phyloP scores from a whole-genome alignment of 495 filamentous ascomycete genomes.

The Apodospora peruviana region DNA sequence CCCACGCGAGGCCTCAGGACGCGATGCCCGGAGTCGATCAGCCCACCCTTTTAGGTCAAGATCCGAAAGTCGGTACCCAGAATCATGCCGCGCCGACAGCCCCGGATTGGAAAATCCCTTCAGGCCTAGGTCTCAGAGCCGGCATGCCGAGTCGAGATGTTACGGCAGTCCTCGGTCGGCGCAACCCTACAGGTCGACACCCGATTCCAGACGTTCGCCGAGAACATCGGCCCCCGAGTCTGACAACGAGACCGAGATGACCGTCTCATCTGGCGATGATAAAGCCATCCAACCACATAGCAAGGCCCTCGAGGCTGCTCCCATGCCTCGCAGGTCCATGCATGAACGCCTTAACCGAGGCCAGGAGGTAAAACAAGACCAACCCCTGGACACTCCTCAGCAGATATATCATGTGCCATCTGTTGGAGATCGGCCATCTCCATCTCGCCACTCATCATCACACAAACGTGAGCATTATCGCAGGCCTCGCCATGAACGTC shows the following conservation, averaged over 20 bases:
- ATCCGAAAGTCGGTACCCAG: neutral
- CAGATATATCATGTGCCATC: constrained; percentile 17
- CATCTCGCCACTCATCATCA: constrained; percentile 15
- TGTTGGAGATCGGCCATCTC: constrained; percentile 9
- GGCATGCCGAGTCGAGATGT: constrained; percentile 26
- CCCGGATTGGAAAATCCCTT: neutral
- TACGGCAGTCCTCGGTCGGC: constrained; percentile 36
- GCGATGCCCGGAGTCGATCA: neutral
- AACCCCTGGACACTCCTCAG: constrained; percentile 4
- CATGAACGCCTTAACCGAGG: constrained; percentile 21
- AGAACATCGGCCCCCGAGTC: constrained; percentile 34
- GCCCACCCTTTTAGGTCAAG: neutral
- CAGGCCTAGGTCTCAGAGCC: constrained; percentile 12
- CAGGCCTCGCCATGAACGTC: neutral
- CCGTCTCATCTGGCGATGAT: constrained; percentile 31
- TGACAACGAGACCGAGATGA: constrained; percentile 33
- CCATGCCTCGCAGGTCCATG: constrained; percentile 9
- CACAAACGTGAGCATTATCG: constrained; percentile 3
- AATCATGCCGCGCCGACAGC: neutral
- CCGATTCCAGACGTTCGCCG: constrained; percentile 32
- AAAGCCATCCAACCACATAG: constrained; percentile 12
- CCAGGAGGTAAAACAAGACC: constrained; percentile 19
- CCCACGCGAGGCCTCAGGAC: neutral
- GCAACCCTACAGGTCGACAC: constrained; percentile 33
- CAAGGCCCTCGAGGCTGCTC: constrained; percentile 14